Percentiles rank a stretch among this genome's conserved stretches.
These are phyloP conservation scores for Alternaria rosae DNA, from an alignment of 2,329 filamentous ascomycete species.

Conservation along the genomic window DNA sequence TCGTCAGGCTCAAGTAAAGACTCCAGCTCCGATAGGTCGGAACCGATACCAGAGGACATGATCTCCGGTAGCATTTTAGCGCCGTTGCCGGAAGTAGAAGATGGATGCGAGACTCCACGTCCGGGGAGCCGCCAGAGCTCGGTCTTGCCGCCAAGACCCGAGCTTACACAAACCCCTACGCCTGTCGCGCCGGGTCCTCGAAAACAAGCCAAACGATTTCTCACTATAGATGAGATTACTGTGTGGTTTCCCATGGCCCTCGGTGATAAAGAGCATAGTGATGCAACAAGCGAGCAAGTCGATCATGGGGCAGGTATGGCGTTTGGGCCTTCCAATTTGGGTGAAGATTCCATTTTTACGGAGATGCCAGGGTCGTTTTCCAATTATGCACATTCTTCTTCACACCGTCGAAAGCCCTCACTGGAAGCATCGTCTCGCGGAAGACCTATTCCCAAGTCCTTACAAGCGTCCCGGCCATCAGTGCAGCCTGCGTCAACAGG, in stretches of 20 bases:
- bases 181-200: not conserved
- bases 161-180: slow-evolving; percentile 6
- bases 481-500: slow-evolving; percentile 15
- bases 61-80: slow-evolving; percentile 41
- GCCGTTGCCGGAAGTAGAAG: slow-evolving; percentile 38
- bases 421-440: slow-evolving; percentile 31
- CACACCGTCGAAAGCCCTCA: slow-evolving; percentile 36
- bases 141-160: slow-evolving; percentile 21
- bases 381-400: slow-evolving; percentile 54
- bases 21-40: slow-evolving; percentile 37
- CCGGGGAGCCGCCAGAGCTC: slow-evolving; percentile 42
- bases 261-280: slow-evolving; percentile 14
- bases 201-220: slow-evolving; percentile 42
- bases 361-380: slow-evolving; percentile 59
- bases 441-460: slow-evolving; percentile 18
- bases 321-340: slow-evolving; percentile 41
- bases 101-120: slow-evolving; percentile 52
- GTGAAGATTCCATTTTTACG: slow-evolving; percentile 48
- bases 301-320: slow-evolving; percentile 25
- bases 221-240: slow-evolving; percentile 48
- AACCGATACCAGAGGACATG: slow-evolving; percentile 40
- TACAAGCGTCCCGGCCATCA: slow-evolving; percentile 5
- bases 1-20: slow-evolving; percentile 43
- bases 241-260: slow-evolving; percentile 49
- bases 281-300: slow-evolving; percentile 10